Evolutionary conservation across 2,329 filamentous ascomycete genomes (phyloP).

Genomic region (Aureobasidium leucospermi): DNA sequence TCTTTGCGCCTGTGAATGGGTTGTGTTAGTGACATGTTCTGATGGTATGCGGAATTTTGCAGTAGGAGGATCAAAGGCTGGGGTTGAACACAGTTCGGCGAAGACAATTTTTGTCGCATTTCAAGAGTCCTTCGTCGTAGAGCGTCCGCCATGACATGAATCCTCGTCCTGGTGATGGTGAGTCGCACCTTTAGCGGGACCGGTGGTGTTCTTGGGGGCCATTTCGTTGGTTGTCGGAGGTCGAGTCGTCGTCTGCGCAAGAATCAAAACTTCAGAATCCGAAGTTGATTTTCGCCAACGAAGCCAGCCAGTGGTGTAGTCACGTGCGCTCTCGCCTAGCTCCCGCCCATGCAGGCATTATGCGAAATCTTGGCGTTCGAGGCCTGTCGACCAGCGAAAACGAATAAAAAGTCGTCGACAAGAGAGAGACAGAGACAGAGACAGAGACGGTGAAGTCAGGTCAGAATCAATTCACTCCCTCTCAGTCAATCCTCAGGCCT

Average conservation of each 20-base stretch:
- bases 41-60: conserved; percentile 13
- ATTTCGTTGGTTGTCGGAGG: conserved; percentile 28
- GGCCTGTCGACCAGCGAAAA: too few relatives aligned
- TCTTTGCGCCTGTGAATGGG: conserved; percentile 7
- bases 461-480: too few relatives aligned
- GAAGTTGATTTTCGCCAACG: background rate
- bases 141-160: conserved; percentile 1
- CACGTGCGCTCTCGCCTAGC: background rate
- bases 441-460: too few relatives aligned
- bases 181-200: conserved; percentile 17
- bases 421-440: too few relatives aligned
- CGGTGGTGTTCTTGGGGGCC: conserved; percentile 31
- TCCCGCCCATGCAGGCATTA: background rate
- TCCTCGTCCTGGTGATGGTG: conserved; percentile 3
- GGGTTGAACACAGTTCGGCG: conserved; percentile 6
- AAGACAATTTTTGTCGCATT: conserved; percentile 9
- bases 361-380: too few relatives aligned
- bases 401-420: too few relatives aligned
- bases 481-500: too few relatives aligned
- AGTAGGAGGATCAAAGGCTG: conserved; percentile 5
- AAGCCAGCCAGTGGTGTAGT: background rate
- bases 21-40: conserved; percentile 19
- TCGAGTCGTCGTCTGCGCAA: conserved; percentile 22
- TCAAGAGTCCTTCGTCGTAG: background rate
- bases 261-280: background rate